Evolutionary conservation across 176 grass and related monocot genomes (phyloP), one percentile per base, ranked within the genome.

Genomic region (Zoysia pacifica): DNA sequence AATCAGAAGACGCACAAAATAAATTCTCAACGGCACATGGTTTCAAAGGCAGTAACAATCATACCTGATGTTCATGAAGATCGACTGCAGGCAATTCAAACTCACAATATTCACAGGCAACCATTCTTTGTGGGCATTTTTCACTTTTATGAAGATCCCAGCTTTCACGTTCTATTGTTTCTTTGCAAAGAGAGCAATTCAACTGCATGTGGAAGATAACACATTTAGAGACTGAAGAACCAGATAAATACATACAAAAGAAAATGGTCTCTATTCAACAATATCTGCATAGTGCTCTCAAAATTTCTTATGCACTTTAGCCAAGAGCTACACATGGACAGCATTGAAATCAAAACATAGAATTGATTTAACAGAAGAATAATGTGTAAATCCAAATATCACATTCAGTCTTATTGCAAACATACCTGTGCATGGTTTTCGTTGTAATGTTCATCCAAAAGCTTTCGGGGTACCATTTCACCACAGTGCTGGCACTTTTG

Each of bases 61-160:
- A 62, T 64, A 98, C 96, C 92, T 98, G 83, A 89, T 98, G 96
- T 79, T 94, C 86, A 60, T 86, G 48, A 55, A 98, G 82, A 87
- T 98, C 96, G 72, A 94, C 58, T 42, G 92, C 88, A 10, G 96
- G 96, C 62, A 98, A 90, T 70, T 91, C 90, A 28, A 93, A 92
- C 84, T 98, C 92, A 18, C 96, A 98, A 84, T 94, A 98, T 89
- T 89, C 83, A 85, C 96, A 98, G 2, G 88, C 83, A 61, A 94
- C 81, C 70, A 93, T 93, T 82, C 96, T 91, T 66, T 89, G 86
- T 41, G 88, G 88, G 38, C 92, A 98, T 45, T 70, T 86, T 68
- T 94, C 86, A 56, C 84, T 81, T 87, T 89, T 93, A 88, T 94
- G 92, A 86, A 93, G 81, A 91, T 87, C 42, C 88, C 86, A 94